Evolutionary conservation across 2,329 filamentous ascomycete genomes (phyloP), one percentile per base, ranked within the genome.

Genomic region (Aspergillus fructus): DNA sequence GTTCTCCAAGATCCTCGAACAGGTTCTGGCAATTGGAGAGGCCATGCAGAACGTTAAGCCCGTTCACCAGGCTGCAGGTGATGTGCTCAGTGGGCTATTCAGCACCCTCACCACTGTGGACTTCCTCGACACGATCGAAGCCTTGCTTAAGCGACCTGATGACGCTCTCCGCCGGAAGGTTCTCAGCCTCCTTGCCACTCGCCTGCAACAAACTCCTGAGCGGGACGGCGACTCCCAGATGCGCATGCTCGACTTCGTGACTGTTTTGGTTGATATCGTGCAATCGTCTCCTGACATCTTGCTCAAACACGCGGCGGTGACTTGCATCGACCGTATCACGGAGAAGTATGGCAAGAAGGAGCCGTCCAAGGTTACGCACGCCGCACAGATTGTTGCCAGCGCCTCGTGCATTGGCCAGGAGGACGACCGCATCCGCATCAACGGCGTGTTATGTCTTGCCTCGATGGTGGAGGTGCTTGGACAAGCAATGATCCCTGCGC

Each of bases 321-420:
- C 87, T 37, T 97, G 93, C 66, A 88, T 97, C 45, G 93, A 97
- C 76, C 90, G 91, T 73, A 96, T 99, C 61, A 85, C 90, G 2
- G 93, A 97, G 75, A 93, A 93, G 72, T 97, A 96, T 71, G 96
- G 94, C 64, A 96, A 94, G 79, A 96, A 93, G 72, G 90, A 96
- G 68, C 81, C 89, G 1, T 85, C 89, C 64, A 87, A 86, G 45
- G 89, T 96, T 45, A 82, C 89, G 24, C 84, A 84, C 4, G 89
- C 92, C 5, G 91, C 92, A 4, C 81, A 86, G 58, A 89, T 88
- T 1, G 89, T 99, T 66, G 87, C 90, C 39, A 87, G 92, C 42
- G 79, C 86, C 54, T 81, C 89, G 62, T 93, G 91, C 62, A 83
- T 97, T 49, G 90, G 89, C 39, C 88, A 89, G 70, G 75, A 82